Base-by-base conservation (phyloP, 306 rosid species). In the Cicer pinnatifidum region DNA sequence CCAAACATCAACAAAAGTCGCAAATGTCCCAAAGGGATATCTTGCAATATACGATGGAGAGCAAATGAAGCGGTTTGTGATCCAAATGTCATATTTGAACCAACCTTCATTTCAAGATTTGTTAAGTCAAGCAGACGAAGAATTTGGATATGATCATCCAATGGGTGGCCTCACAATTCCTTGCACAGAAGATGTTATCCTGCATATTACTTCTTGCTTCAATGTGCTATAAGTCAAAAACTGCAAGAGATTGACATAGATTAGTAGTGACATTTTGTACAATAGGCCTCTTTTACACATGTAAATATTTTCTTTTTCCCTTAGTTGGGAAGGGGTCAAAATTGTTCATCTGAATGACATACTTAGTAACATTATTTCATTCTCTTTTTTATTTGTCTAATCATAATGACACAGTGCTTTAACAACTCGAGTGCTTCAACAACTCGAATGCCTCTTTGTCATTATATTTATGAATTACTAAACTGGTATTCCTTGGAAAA, bases 111-210 rank as follows among this genome's bases (percentile, higher is more conserved):
- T 28, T 28, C 35, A 28, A 28, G 35, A 3, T 28, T 28, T 28
- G 35, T 28, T 28, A 3, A 28, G 35, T 28, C 35, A 28, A 28
- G 5, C 35, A 28, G 35, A 28, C 5, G 35, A 28, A 28, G 35
- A 28, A 28, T 28, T 28, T 28, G 35, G 35, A 28, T 28, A 28
- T 28, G 35, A 28, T 28, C 35, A 28, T 28, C 35, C 35, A 35
- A 59, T n/a, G 10, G 44, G 66, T 35, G 66, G 66, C 10, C 66
- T 60, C 6, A 60, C 44, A 60, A 60, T 60, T 35, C 66, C 66
- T 60, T 60, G 66, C 66, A 60, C 11, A 0, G 66, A 60, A 60
- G 44, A 60, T 33, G 20, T 9, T 9, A 54, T 71, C 19, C 11
- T 71, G 38, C 64, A 56, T 20, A 9, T 71, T n/a, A 56, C 67